Conservation (phyloP, 2,329 filamentous ascomycete genomes). For the Trichoderma semiorbis region DNA sequence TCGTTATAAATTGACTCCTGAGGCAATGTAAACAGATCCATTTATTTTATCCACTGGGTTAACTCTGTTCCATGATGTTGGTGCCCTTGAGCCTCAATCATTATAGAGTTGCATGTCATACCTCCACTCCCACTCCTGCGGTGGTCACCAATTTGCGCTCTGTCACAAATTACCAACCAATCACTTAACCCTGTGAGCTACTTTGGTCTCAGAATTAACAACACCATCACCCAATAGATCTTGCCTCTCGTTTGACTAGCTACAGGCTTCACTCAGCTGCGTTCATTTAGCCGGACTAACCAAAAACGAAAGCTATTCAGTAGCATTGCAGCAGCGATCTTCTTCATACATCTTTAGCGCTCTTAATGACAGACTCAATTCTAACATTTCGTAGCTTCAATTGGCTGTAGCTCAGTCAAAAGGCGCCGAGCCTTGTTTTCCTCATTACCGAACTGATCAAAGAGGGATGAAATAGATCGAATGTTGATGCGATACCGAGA, state of each 20-base stretch:
- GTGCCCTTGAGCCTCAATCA: not conserved
- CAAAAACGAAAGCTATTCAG: not conserved
- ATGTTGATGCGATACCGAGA: not conserved
- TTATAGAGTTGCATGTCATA: not conserved
- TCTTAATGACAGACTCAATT: too few species aligned
- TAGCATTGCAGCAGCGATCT: not conserved
- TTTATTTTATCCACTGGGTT: not conserved
- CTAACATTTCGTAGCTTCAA: not conserved
- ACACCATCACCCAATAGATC: not conserved
- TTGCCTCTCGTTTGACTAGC: not conserved
- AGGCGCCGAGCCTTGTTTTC: not conserved
- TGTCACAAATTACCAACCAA: not conserved
- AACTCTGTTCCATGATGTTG: not conserved
- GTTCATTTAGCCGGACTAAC: not conserved
- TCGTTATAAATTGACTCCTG: not conserved
- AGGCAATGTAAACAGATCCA: not conserved
- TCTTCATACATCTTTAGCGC: not conserved
- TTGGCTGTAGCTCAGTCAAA: too few species aligned
- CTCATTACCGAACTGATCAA: not conserved
- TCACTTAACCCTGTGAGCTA: not conserved
- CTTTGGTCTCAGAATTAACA: not conserved
- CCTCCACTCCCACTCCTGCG: not conserved
- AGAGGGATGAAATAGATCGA: not conserved
- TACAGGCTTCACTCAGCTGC: not conserved
- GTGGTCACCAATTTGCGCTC: not conserved